A percentile compares a stretch with the other conserved stretches of the same genome.
Conservation (phyloP, 2,329 filamentous ascomycete genomes). For the Mycogone perniciosa region DNA sequence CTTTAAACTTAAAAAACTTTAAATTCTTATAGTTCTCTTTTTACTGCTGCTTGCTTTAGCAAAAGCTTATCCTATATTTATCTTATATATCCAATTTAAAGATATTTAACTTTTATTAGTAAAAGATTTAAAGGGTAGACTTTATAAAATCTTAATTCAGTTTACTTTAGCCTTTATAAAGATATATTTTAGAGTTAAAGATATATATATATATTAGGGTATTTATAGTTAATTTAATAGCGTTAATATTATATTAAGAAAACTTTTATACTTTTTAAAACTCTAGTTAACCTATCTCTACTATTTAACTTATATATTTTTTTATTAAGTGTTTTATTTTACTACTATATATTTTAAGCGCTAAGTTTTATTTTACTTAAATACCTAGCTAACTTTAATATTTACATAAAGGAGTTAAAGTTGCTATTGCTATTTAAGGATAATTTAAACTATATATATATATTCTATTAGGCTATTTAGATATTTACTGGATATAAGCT, state of each 20-base stretch:
- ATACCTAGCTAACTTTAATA: constrained; percentile 20
- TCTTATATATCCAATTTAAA: neutral
- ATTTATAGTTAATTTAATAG: neutral
- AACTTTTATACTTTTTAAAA: constrained; percentile 28
- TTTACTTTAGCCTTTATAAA: neutral
- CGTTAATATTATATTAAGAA: constrained; percentile 18
- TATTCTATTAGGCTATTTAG: constrained; percentile 4
- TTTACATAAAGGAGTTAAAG: constrained; percentile 20
- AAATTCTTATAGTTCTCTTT: too few species aligned
- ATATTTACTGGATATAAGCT: constrained; percentile 12
- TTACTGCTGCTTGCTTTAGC: too few species aligned
- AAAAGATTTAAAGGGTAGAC: neutral
- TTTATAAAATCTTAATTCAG: neutral
- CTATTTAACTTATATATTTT: constrained; percentile 30
- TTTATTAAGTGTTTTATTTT: constrained; percentile 25
- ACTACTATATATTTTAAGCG: constrained; percentile 20
- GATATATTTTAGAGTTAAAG: neutral
- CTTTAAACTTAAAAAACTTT: too few species aligned
- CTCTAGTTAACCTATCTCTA: constrained; percentile 30
- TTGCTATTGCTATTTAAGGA: constrained; percentile 2
- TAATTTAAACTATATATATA: neutral
- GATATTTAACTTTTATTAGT: neutral
- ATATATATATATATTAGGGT: too few species aligned
- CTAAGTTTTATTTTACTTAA: constrained; percentile 18
- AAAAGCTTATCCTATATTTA: neutral